These are phyloP conservation scores for Diplodia mutila DNA, from an alignment of 2,329 filamentous ascomycete genomes.

Conservation along the genomic window DNA sequence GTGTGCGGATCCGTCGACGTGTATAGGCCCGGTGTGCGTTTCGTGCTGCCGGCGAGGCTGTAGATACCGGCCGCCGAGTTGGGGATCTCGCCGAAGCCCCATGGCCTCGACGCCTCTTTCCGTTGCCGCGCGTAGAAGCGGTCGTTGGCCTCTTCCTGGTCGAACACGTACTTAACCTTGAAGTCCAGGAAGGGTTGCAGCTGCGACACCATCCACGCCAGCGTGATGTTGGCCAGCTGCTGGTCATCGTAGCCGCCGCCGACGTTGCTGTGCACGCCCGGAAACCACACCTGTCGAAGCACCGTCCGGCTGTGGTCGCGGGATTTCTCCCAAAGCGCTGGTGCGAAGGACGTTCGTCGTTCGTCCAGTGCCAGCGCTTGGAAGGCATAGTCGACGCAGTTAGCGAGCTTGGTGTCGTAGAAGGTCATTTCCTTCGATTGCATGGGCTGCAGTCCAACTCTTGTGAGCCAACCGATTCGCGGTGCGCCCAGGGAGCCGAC, in stretches of 20 bases:
- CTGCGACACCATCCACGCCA: conserved; percentile 63
- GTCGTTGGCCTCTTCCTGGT: conserved; percentile 36
- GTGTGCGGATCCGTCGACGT: conserved; percentile 50
- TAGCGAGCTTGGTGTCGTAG: conserved; percentile 52
- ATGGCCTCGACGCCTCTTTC: conserved; percentile 45
- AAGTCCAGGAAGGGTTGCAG: conserved; percentile 54
- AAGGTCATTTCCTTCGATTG: conserved; percentile 48
- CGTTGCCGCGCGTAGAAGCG: conserved; percentile 15
- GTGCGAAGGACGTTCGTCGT: conserved; percentile 59
- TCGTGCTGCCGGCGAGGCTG: conserved; percentile 49
- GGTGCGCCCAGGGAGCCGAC: conserved; percentile 53
- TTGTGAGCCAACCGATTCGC: conserved; percentile 47
- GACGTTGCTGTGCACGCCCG: conserved; percentile 54
- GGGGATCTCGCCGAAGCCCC: conserved; percentile 53
- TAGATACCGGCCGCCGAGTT: conserved; percentile 53
- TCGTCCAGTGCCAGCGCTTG: conserved; percentile 64
- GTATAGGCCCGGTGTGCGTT: conserved; percentile 54
- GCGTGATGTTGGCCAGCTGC: conserved; percentile 55
- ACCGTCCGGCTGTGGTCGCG: conserved; percentile 30
- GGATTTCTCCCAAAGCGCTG: conserved; percentile 60
- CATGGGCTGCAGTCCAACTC: conserved; percentile 40
- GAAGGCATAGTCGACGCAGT: conserved; percentile 60
- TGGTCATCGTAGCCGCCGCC: conserved; percentile 54
- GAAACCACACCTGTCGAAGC: conserved; percentile 54
- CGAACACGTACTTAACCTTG: conserved; percentile 52